Base-by-base conservation (phyloP, 805 yeast genomes). In the Monosporozyma siamensis region DNA sequence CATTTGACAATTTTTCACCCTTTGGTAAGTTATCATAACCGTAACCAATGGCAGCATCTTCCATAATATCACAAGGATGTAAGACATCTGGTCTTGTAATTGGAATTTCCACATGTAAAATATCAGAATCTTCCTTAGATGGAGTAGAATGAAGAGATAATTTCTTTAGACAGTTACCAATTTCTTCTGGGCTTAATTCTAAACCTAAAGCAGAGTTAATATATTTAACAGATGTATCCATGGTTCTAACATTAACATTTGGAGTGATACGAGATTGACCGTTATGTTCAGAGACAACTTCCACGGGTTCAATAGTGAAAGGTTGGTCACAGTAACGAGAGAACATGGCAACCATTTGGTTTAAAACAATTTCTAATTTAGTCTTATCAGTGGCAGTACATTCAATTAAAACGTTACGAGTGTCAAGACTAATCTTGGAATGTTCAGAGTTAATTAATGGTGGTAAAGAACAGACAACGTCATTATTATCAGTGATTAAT, bases 31-130 rank as follows among this genome's bases (percentile, higher is more conserved):
- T 87, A 68, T 89, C 83, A 72, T 82, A 92, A 44, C 98, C 99
- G 61, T 87, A 92, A 24, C 87, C 94, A 59, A 92, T 82, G 38
- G 96, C 98, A 39, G 90, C 95, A 65, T 92, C 99, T 67, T 92
- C 99, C 95, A 92, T 85, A 52, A 92, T 81, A 67, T 92, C 99
- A 73, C 97, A 90, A 63, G 87, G 95, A 66, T 92, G 99, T 57
- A 92, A 72, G 48, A 92, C 76, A 66, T 92, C 99, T 9, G 97
- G 80, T 71, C 99, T 83, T 30, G 98, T 92, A 56, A 86, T 81
- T 49, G 99, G 99, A 46, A 92, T 77, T 30, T 66, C 61, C 44
- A 88, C 89, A 41, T 78, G 77, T 40, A 85, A 59, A 31, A 75
- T 59, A 34, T 62, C 62, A 25, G 59, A 40, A 31, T 59, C 53